Base-by-base conservation (phyloP, 805 yeast species). In the Barnettozyma vustinii region DNA sequence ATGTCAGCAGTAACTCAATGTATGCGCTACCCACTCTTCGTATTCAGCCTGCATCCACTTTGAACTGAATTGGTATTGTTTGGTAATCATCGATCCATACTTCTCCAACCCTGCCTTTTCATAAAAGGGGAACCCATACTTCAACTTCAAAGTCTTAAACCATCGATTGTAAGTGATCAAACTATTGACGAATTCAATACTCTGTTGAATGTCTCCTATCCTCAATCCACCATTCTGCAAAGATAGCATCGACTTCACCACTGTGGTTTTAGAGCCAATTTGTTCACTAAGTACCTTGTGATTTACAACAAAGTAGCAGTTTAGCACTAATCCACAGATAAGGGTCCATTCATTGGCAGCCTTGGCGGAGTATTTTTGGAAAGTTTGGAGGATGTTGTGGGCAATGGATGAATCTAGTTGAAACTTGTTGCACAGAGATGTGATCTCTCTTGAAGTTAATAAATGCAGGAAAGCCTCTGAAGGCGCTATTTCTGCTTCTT, bases 261-360 rank as follows among this genome's bases (percentile, higher is more conserved):
- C 71, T 35, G 70, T 67, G 15, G 74, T 62, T 48, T 71, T 76
- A 21, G 75, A 70, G 1, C 85, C 81, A 6, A 81, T 68, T 43
- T 75, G 76, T 12, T 65, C 59, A 3, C 66, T 60, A 15, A 83
- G 61, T 32, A 70, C 60, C 20, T 69, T 69, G 48, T 75, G 73
- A 60, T 81, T 80, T 30, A 84, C 70, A 15, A 81, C 70, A 18
- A 72, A 67, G 48, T 79, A 80, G 13, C 83, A 81, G 18, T 83
- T 75, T 33, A 83, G 70, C 1, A 84, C 72, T 52, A 85, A 60
- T 0, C 91, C 91, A 60, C 87, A 81, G 3, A 84, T 77, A 20
- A 85, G 62, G 8, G 81, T 79, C 89, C 90, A 84, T 37, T 82
- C 83, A 50, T 77, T 80, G 33, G 75, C 75, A 37, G 83, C 74